These are phyloP conservation scores for Hypericum perforatum DNA, from an alignment of 345 rosid genomes.

Conservation along the genomic window DNA sequence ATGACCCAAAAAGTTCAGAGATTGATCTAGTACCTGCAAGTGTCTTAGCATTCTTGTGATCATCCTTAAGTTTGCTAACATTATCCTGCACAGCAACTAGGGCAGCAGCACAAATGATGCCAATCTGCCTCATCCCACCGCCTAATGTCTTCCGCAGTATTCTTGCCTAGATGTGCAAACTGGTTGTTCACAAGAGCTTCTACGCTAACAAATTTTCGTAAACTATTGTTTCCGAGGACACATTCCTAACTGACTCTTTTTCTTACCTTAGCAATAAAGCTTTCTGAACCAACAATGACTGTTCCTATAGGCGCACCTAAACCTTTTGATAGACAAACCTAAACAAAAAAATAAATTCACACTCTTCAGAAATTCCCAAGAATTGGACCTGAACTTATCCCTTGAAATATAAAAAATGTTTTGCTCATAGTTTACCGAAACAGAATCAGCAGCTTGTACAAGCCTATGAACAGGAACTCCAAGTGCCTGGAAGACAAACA, in stretches of 20 bases:
- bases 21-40: constrained; percentile 52
- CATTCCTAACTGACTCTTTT: too few relatives aligned
- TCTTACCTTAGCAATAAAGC: constrained; percentile 59
- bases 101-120: constrained; percentile 79
- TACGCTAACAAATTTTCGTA: background rate
- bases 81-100: constrained; percentile 64
- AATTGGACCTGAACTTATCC: background rate
- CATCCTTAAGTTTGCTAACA: constrained; percentile 50
- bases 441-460: constrained; percentile 81
- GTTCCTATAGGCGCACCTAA: constrained; percentile 93
- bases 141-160: constrained; percentile 81
- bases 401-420: background rate
- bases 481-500: constrained; percentile 50
- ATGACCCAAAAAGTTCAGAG: background rate
- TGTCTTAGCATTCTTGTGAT: constrained; percentile 71
- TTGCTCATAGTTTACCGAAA: constrained; percentile 35
- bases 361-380: background rate
- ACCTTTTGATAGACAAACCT: constrained; percentile 90
- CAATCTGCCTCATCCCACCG: constrained; percentile 93
- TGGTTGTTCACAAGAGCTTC: background rate
- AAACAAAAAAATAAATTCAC: background rate
- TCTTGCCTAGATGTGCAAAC: constrained; percentile 46
- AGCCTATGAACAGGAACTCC: constrained; percentile 77
- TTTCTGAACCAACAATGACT: constrained; percentile 73
- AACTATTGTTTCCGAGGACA: background rate